Conservation (phyloP, 2,329 filamentous ascomycete genomes). For the Beauveria sp. region DNA sequence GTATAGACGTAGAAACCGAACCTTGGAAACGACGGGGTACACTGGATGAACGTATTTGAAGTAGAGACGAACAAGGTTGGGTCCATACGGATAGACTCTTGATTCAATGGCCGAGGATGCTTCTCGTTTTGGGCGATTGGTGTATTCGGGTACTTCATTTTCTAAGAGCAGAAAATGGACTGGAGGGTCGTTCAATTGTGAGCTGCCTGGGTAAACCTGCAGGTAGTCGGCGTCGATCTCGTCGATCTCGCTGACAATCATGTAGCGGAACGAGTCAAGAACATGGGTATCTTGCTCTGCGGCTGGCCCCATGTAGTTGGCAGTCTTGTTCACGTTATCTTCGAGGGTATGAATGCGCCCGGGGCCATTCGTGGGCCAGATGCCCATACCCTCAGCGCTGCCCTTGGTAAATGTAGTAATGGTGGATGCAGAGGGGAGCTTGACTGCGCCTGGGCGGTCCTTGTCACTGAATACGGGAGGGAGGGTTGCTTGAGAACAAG, state of each 20-base stretch:
- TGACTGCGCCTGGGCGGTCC: not conserved
- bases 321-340: conserved; percentile 32
- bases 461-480: not conserved
- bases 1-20: conserved; percentile 33
- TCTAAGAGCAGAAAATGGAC: conserved; percentile 38
- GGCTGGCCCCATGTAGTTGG: conserved; percentile 36
- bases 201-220: conserved; percentile 31
- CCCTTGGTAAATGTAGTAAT: conserved; percentile 10
- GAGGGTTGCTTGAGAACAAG: not conserved
- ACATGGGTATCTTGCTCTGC: conserved; percentile 40
- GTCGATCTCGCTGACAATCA: conserved; percentile 35
- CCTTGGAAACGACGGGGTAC: conserved; percentile 36
- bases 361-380: conserved; percentile 12
- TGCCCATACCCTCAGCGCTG: conserved; percentile 11
- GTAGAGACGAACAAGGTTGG: conserved; percentile 34
- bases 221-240: conserved; percentile 37
- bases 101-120: conserved; percentile 36
- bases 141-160: conserved; percentile 36
- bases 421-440: not conserved
- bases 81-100: conserved; percentile 31
- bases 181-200: conserved; percentile 28
- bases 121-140: conserved; percentile 27
- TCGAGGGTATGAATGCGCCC: conserved; percentile 29
- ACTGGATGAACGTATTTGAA: conserved; percentile 38
- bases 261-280: conserved; percentile 38